These are phyloP conservation scores for Coemansia sp. DNA, from an alignment of 192 early-diverging fungal genomes.

Conservation along the genomic window DNA sequence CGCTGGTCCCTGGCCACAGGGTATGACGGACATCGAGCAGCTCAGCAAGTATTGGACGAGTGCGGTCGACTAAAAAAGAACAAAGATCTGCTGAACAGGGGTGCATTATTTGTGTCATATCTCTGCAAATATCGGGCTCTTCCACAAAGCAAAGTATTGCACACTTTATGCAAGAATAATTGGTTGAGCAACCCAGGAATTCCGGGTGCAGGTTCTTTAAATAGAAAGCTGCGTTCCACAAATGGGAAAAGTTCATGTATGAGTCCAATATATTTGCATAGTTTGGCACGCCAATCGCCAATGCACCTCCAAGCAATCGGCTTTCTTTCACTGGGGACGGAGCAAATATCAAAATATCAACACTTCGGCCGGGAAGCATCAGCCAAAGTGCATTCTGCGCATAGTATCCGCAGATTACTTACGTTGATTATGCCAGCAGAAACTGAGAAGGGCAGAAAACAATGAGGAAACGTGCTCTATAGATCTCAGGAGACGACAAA, in stretches of 20 bases:
- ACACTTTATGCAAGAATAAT: not conserved
- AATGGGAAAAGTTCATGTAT: slow-evolving; percentile 1
- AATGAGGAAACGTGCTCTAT: not conserved
- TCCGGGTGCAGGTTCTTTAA: not conserved
- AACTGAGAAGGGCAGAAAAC: not conserved
- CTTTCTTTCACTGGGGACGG: not conserved
- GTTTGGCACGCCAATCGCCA: not conserved
- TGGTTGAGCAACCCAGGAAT: not conserved
- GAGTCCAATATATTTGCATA: slow-evolving; percentile 1
- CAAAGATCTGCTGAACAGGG: not conserved
- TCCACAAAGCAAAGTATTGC: not conserved
- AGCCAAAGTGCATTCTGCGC: not conserved
- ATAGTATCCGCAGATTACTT: not conserved
- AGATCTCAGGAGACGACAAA: not conserved
- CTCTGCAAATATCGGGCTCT: not conserved
- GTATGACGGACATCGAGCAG: not conserved
- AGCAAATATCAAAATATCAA: not conserved
- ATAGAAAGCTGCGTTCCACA: not conserved
- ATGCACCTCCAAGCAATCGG: not conserved
- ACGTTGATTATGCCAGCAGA: not conserved
- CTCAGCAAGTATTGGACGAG: not conserved
- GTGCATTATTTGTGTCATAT: not conserved
- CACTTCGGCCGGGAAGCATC: not conserved
- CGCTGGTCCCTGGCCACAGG: not conserved
- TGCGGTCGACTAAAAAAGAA: not conserved